Percentiles rank a stretch among this genome's conserved stretches.
Conservation (phyloP, 768 basidiomycete species). For the Melanogaster broomeanus region DNA sequence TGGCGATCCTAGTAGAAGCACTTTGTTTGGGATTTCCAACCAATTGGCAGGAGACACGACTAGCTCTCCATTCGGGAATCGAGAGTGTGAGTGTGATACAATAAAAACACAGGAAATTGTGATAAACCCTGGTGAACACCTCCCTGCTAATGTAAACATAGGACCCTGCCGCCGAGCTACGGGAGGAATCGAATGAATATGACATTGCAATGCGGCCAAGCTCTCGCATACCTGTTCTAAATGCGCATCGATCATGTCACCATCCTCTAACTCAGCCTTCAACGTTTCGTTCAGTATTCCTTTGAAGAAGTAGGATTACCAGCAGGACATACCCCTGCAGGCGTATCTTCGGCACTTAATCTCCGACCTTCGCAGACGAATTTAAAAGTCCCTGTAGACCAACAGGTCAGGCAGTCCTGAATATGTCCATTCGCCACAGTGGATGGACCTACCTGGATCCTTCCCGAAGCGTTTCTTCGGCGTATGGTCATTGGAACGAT, state of each 20-base stretch:
- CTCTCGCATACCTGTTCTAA: constrained; percentile 50
- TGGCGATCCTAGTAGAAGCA: too few relatives aligned
- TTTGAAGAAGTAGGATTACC: background rate
- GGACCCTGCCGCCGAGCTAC: constrained; percentile 25
- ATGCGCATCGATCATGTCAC: constrained; percentile 61
- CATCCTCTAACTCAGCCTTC: constrained; percentile 61
- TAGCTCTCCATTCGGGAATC: background rate
- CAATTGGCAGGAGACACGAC: background rate
- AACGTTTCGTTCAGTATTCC: background rate
- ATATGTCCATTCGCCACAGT: background rate
- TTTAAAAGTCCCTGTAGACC: constrained; percentile 56
- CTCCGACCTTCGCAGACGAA: constrained; percentile 60
- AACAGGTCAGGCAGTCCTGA: background rate
- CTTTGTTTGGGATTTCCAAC: background rate
- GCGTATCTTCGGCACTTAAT: constrained; percentile 50
- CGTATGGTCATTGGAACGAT: background rate
- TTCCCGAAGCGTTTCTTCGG: constrained; percentile 59
- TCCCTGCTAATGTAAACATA: background rate
- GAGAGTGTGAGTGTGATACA: background rate
- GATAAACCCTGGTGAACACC: background rate
- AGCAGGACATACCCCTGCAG: constrained; percentile 45
- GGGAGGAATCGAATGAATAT: background rate
- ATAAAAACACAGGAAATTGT: constrained; percentile 1
- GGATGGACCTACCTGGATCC: constrained; percentile 45
- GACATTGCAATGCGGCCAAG: background rate